phyloP scores from a whole-genome alignment of 176 grass and related monocot genomes.

The Triticum dicoccoides region DNA sequence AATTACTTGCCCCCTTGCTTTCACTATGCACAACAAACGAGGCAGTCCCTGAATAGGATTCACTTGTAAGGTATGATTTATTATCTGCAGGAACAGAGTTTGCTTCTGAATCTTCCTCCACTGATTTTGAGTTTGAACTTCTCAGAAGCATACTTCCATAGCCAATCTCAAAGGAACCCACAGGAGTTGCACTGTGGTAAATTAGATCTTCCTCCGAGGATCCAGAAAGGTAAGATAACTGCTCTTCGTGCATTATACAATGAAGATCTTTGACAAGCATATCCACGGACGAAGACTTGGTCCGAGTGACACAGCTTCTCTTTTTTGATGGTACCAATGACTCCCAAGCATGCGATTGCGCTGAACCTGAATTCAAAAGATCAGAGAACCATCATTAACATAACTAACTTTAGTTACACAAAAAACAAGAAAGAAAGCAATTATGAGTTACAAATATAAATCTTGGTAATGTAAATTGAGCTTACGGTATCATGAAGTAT shows the following conservation, averaged over 20 bases:
- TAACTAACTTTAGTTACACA: background rate
- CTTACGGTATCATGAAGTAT: background rate
- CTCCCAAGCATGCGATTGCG: slow-evolving; percentile 89
- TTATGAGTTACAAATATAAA: slow-evolving; percentile 1
- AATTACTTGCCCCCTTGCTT: slow-evolving; percentile 39
- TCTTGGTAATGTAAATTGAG: background rate
- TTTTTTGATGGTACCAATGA: slow-evolving; percentile 77
- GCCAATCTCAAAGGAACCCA: slow-evolving; percentile 78
- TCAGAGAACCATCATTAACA: slow-evolving; percentile 20
- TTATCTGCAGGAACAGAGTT: slow-evolving; percentile 80
- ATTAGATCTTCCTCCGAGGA: slow-evolving; percentile 77
- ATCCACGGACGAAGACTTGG: slow-evolving; percentile 64
- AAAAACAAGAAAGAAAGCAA: background rate
- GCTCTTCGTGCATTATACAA: slow-evolving; percentile 76
- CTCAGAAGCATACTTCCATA: slow-evolving; percentile 86
- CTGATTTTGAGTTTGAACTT: slow-evolving; percentile 61
- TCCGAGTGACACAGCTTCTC: slow-evolving; percentile 53
- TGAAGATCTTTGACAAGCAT: slow-evolving; percentile 85
- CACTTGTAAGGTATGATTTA: slow-evolving; percentile 55
- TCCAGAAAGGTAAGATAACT: slow-evolving; percentile 52
- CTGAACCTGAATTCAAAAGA: slow-evolving; percentile 59
- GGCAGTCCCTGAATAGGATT: slow-evolving; percentile 46
- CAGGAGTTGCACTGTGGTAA: slow-evolving; percentile 63
- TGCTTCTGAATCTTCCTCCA: slow-evolving; percentile 92
- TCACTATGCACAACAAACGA: slow-evolving; percentile 45